Percentiles rank a stretch among this genome's conserved stretches.
Evolutionary conservation across 1,139 yeast species (phyloP).

Genomic region (Nakaseomyces delphensis): DNA sequence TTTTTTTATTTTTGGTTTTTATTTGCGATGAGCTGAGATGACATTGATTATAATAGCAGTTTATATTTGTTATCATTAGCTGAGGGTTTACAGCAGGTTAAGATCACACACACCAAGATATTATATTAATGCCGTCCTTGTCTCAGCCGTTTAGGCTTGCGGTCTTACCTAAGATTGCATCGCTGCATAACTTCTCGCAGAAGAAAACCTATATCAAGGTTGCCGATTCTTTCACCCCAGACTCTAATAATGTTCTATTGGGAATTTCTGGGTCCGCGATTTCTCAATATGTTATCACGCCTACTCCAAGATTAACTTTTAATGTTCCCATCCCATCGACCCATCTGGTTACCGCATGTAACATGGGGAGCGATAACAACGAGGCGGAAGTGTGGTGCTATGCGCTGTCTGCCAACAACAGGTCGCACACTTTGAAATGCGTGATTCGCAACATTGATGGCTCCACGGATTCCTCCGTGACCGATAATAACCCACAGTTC

Average conservation of each 20-base stretch:
- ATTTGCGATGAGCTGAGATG: not conserved
- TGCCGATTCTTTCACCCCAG: conserved; percentile 23
- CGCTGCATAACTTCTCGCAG: conserved; percentile 22
- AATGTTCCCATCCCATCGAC: conserved; percentile 31
- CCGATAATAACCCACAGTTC: conserved; percentile 11
- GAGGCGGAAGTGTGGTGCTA: conserved; percentile 7
- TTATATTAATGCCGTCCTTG: conserved; percentile 24
- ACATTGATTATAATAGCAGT: not conserved
- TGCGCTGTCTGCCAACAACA: conserved; percentile 5
- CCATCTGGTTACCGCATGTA: conserved; percentile 29
- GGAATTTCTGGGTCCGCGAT: conserved; percentile 75
- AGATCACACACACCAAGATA: too few species aligned
- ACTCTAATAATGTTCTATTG: conserved; percentile 36
- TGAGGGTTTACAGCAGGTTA: too few species aligned
- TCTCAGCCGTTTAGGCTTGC: conserved; percentile 32
- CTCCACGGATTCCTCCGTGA: conserved; percentile 6
- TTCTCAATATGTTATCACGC: conserved; percentile 61
- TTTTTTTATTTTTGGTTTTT: not conserved
- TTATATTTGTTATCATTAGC: too few species aligned
- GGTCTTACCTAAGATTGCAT: conserved; percentile 28
- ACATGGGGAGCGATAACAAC: conserved; percentile 13
- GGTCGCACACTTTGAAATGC: conserved; percentile 6
- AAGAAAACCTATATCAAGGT: conserved; percentile 23
- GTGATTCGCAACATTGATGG: conserved; percentile 3
- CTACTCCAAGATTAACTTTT: conserved; percentile 62